A percentile compares a stretch with the other conserved stretches of the same genome.
These are phyloP conservation scores for Trichoderma harzianum DNA, from an alignment of 2,329 filamentous ascomycete genomes.

Conservation along the genomic window DNA sequence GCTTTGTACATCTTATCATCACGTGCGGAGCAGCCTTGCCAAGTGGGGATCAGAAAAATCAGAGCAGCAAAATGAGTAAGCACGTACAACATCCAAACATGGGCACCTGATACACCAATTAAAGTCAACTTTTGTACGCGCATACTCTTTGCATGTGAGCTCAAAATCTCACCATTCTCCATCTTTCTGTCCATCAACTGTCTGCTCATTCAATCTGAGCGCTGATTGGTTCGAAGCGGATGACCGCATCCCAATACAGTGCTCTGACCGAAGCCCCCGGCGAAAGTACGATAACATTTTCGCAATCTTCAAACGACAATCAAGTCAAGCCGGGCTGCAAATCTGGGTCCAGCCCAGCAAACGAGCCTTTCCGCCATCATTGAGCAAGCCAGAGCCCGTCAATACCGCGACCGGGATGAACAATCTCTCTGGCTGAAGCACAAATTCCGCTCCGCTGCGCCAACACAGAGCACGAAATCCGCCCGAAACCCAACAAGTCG, in stretches of 20 bases:
- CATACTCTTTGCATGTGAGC: neutral
- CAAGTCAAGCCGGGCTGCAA: neutral
- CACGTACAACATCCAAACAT: neutral
- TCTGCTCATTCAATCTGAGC: neutral
- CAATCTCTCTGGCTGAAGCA: neutral
- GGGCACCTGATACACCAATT: neutral
- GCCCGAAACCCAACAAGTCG: conserved; percentile 11
- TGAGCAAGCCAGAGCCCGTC: neutral
- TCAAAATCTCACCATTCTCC: neutral
- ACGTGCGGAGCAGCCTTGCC: neutral
- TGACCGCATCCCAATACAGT: neutral
- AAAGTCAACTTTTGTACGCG: neutral
- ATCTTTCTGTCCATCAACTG: neutral
- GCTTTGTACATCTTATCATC: neutral
- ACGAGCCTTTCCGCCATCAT: neutral
- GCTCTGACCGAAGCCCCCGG: neutral
- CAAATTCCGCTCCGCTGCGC: neutral
- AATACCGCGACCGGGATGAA: neutral
- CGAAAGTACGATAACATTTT: conserved; percentile 6
- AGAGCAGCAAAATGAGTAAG: neutral
- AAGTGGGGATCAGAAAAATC: neutral
- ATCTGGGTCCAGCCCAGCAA: neutral
- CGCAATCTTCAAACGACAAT: neutral
- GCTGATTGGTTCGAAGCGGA: neutral
- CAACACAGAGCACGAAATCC: neutral